These are phyloP conservation scores for Cryptosporidium sp. DNA, from an alignment of 169 alveolate genomes.

Conservation along the genomic window DNA sequence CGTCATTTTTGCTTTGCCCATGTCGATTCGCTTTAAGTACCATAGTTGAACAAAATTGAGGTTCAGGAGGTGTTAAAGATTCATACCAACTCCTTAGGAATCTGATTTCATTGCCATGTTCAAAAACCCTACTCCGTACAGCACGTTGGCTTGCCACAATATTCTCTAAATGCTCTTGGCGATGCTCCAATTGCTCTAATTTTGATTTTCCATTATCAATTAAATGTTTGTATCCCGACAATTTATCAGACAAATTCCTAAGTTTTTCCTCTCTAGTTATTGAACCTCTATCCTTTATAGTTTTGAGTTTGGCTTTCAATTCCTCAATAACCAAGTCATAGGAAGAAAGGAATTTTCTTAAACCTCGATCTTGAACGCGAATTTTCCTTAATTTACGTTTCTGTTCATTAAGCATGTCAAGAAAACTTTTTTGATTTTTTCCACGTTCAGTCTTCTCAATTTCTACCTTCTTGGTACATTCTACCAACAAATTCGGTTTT, in stretches of 20 bases:
- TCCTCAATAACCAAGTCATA: background rate
- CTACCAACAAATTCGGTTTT: background rate
- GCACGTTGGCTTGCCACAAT: no score
- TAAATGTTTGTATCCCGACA: no score
- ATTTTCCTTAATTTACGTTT: background rate
- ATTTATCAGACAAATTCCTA: background rate
- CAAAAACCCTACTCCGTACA: no score
- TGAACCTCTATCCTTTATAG: background rate
- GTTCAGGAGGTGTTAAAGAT: no score
- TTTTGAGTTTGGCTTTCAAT: background rate
- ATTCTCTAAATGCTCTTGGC: no score
- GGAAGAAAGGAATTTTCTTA: background rate
- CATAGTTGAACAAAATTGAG: no score
- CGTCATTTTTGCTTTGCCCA: no score
- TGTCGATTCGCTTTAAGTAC: no score
- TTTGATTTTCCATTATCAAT: no score
- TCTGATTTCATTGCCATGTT: no score
- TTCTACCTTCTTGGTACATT: background rate
- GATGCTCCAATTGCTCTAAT: no score
- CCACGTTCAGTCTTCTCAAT: background rate
- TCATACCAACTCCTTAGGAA: no score
- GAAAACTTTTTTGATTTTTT: background rate
- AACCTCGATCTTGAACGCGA: background rate
- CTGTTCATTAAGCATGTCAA: background rate
- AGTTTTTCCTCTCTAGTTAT: background rate